Evolutionary conservation across 768 basidiomycete genomes (phyloP).

Genomic region (Kwoniella dejecticola): DNA sequence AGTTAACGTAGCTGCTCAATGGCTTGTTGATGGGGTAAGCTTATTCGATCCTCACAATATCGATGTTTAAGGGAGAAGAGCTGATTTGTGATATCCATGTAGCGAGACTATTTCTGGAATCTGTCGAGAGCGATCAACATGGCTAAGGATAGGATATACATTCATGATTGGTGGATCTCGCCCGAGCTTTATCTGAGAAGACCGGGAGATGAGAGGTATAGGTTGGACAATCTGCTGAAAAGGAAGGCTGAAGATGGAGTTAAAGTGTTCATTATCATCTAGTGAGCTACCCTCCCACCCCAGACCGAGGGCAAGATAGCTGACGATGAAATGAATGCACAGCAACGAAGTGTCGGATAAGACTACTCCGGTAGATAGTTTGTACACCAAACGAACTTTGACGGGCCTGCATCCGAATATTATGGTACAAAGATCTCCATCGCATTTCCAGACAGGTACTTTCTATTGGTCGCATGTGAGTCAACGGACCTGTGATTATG

Average conservation of each 20-base stretch:
- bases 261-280: slow-evolving; percentile 91
- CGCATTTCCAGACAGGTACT: slow-evolving; percentile 94
- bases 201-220: slow-evolving; percentile 79
- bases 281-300: slow-evolving; percentile 61
- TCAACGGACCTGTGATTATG: too few relatives aligned
- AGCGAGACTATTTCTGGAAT: slow-evolving; percentile 99
- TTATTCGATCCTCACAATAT: background rate
- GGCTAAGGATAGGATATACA: slow-evolving; percentile 84
- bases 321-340: slow-evolving; percentile 20
- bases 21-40: slow-evolving; percentile 94
- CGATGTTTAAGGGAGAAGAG: background rate
- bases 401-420: slow-evolving; percentile 83
- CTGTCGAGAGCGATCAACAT: slow-evolving; percentile 85
- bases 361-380: slow-evolving; percentile 92
- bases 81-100: slow-evolving; percentile 14
- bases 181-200: slow-evolving; percentile 81
- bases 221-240: slow-evolving; percentile 81
- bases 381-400: slow-evolving; percentile 86
- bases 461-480: slow-evolving; percentile 98
- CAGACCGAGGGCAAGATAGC: background rate
- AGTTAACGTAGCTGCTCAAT: slow-evolving; percentile 89
- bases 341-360: slow-evolving; percentile 94
- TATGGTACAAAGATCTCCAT: slow-evolving; percentile 94
- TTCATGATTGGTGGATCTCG: slow-evolving; percentile 91
- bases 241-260: slow-evolving; percentile 93